These are phyloP conservation scores for Xanthoceras sorbifolium DNA, from an alignment of 345 rosid genomes.

Conservation along the genomic window DNA sequence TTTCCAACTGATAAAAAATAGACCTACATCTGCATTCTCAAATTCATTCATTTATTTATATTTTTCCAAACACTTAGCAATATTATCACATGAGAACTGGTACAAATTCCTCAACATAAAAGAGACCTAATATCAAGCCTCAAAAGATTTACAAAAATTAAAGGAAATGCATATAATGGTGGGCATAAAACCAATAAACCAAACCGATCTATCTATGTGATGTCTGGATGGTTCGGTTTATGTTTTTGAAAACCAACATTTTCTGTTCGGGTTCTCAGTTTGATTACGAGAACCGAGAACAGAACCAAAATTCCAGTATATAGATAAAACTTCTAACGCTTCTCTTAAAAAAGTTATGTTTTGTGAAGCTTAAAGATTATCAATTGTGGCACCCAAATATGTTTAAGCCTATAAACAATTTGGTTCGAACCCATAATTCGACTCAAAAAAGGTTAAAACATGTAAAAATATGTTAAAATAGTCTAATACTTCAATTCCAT, in stretches of 20 bases:
- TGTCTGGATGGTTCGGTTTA: no score
- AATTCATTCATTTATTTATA: background rate
- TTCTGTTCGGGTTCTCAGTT: no score
- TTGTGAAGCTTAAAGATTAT: background rate
- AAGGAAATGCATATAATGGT: no score
- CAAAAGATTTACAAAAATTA: no score
- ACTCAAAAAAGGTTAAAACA: background rate
- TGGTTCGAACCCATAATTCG: background rate
- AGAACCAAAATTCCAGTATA: no score
- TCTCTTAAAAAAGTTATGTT: no score
- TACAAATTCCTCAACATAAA: background rate
- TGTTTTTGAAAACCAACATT: no score
- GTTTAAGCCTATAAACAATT: background rate
- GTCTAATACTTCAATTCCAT: background rate
- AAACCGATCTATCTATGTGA: no score
- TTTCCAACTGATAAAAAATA: background rate
- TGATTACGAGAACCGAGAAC: no score
- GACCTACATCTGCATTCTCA: background rate
- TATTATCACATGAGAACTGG: background rate
- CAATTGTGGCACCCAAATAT: background rate
- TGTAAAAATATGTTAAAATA: background rate
- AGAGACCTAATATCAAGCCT: no score
- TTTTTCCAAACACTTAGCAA: background rate
- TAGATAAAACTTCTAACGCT: no score
- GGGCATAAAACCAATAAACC: no score